Base-by-base conservation (phyloP, 1,284 basidiomycete genomes). In the Malassezia restricta region DNA sequence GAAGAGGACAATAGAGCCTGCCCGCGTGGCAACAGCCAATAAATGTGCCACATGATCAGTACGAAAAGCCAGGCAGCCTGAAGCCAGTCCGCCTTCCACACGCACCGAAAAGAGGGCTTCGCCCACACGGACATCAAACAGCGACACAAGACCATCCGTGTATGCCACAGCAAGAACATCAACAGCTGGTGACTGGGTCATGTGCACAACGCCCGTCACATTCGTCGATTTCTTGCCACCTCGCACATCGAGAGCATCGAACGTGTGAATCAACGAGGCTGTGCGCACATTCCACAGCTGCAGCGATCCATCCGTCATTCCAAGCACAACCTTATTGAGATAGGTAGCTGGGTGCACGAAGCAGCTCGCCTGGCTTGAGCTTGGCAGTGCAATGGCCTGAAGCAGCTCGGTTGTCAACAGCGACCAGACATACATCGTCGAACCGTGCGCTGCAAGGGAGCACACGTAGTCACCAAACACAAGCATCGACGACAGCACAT, bases 301-400 rank as follows among this genome's bases (percentile, higher is more conserved):
- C 63, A 98, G 75, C 47, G 78, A 77, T 8, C 94, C 94, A 70
- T 90, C 79, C 52, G 77, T 80, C 60, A 86, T 87, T 1, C 84
- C 83, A 8, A 98, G 80, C 1, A 98, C 77, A 1, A 98, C 79
- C 76, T 98, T 98, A 78, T 99, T 96, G 49, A 99, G 75, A 74
- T 98, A 98, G 4, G 94, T 98, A 1, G 89, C 84, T 0, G 94
- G 94, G 74, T 99, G 94, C 6, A 95, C 78, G 29, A 95, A 75
- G 15, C 79, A 79, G 8, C 82, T 85, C 8, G 92, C 91, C 1
- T 82, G 85, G 73, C 96, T 96, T 5, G 38, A 27, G 5, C 24
- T 30, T 7, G 52, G 58, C 2, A 67, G 50, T 14, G 58, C 50
- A 37, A 72, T 54, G 43, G 46, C 45, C 27, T 54, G 47, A 28